These are phyloP conservation scores for Canavalia gladiata DNA, from an alignment of 306 rosid genomes.

Conservation along the genomic window DNA sequence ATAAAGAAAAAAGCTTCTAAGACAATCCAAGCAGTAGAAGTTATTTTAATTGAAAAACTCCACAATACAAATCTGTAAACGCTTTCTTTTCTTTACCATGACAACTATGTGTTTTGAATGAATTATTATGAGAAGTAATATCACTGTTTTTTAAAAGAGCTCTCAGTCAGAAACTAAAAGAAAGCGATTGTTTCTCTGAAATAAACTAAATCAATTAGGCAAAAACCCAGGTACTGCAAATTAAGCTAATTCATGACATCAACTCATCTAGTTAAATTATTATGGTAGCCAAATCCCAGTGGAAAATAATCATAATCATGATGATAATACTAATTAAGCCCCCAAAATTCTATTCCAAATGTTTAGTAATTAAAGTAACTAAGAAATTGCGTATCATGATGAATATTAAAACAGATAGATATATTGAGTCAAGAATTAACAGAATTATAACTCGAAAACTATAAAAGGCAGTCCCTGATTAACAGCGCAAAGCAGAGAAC, in stretches of 20 bases:
- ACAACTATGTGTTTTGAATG: background rate
- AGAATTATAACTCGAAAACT: background rate
- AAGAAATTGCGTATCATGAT: constrained; percentile 17
- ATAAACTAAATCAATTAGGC: background rate
- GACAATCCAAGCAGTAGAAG: constrained; percentile 4
- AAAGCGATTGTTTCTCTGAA: background rate
- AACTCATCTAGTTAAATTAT: constrained; percentile 12
- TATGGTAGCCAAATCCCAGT: background rate
- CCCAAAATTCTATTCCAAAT: constrained; percentile 14
- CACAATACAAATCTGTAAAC: background rate
- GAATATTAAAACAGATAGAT: background rate
- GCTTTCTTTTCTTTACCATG: constrained; percentile 2
- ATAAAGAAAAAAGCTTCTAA: background rate
- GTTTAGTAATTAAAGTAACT: constrained; percentile 24
- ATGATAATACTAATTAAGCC: background rate
- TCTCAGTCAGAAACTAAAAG: background rate
- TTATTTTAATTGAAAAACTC: background rate
- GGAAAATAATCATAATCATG: constrained; percentile 4
- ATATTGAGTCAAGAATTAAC: constrained; percentile 18
- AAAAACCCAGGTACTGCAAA: background rate
- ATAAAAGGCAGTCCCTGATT: background rate
- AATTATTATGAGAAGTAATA: background rate
- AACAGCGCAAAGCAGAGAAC: background rate
- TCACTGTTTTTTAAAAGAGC: background rate
- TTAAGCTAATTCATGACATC: constrained; percentile 17